These are phyloP conservation scores for Huntiella omanensis DNA, from an alignment of 2,329 filamentous ascomycete species.

Conservation along the genomic window DNA sequence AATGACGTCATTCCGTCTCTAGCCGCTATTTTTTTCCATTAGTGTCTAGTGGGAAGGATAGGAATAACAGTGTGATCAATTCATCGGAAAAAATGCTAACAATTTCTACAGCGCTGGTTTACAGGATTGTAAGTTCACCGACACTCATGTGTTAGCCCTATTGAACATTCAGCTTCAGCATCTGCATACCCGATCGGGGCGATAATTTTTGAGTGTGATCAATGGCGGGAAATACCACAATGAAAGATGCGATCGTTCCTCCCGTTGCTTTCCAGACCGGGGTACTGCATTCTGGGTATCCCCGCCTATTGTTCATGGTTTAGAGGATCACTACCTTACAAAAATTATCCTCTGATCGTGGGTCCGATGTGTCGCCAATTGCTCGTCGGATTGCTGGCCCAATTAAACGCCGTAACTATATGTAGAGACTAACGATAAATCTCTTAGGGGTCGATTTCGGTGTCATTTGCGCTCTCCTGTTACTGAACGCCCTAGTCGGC, in stretches of 20 bases:
- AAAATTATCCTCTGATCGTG: background rate
- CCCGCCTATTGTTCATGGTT: too few relatives aligned
- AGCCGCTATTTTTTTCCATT: too few relatives aligned
- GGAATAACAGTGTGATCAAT: too few relatives aligned
- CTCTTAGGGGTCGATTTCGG: slow-evolving; percentile 61
- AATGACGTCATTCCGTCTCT: too few relatives aligned
- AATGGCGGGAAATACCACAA: too few relatives aligned
- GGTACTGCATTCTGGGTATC: too few relatives aligned
- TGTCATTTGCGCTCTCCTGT: slow-evolving; percentile 66
- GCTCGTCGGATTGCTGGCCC: too few relatives aligned
- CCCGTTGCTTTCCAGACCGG: background rate
- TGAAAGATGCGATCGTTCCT: background rate
- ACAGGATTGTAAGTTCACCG: slow-evolving; percentile 10
- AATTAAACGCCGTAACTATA: too few relatives aligned
- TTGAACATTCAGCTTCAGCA: too few relatives aligned
- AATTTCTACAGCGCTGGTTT: slow-evolving; percentile 9
- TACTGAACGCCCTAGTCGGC: slow-evolving; percentile 72
- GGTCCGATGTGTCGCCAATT: background rate
- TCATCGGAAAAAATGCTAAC: slow-evolving; percentile 2
- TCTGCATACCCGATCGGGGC: too few relatives aligned
- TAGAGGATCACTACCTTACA: background rate
- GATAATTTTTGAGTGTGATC: too few relatives aligned
- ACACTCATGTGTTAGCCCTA: background rate
- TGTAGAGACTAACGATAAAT: slow-evolving; percentile 1
- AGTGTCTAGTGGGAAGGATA: too few relatives aligned